phyloP scores from a whole-genome alignment of 1,284 basidiomycete species.

The Trichosporon asahii region DNA sequence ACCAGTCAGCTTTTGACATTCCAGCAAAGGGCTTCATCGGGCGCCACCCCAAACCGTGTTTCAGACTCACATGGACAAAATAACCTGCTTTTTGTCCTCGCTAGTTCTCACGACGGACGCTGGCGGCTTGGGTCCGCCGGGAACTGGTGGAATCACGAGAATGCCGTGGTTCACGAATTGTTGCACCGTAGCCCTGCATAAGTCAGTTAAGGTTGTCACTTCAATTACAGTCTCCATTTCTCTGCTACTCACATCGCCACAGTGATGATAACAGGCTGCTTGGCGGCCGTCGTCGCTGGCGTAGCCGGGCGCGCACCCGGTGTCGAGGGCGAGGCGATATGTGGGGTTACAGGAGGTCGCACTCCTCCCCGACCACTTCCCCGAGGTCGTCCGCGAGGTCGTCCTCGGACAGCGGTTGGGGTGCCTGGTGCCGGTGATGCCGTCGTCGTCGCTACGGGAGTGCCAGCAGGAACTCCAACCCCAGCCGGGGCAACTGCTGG shows the following conservation, averaged over 20 bases:
- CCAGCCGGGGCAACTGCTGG: slow-evolving; percentile 15
- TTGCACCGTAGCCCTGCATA: slow-evolving; percentile 14
- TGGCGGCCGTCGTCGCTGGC: background rate
- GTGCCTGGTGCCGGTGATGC: background rate
- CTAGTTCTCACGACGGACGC: slow-evolving; percentile 33
- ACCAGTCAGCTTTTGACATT: background rate
- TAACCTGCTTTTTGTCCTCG: slow-evolving; percentile 39
- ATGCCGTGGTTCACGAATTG: slow-evolving; percentile 20
- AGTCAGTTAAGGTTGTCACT: slow-evolving; percentile 1
- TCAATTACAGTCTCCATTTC: background rate
- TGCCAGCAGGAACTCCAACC: background rate
- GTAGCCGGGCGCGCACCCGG: background rate
- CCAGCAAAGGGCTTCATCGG: background rate
- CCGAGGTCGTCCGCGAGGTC: slow-evolving; percentile 23
- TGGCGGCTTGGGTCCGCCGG: slow-evolving; percentile 30
- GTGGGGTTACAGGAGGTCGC: slow-evolving; percentile 11
- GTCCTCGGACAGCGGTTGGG: slow-evolving; percentile 13
- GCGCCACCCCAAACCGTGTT: background rate
- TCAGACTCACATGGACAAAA: slow-evolving; percentile 36
- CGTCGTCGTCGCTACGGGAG: background rate
- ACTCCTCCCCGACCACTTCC: slow-evolving; percentile 22
- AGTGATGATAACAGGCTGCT: slow-evolving; percentile 23
- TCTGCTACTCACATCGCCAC: slow-evolving; percentile 20
- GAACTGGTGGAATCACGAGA: slow-evolving; percentile 26
- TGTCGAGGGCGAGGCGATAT: background rate